These are phyloP conservation scores for Singerocomus rubriflavus DNA, from an alignment of 1,284 basidiomycete species.

Conservation along the genomic window DNA sequence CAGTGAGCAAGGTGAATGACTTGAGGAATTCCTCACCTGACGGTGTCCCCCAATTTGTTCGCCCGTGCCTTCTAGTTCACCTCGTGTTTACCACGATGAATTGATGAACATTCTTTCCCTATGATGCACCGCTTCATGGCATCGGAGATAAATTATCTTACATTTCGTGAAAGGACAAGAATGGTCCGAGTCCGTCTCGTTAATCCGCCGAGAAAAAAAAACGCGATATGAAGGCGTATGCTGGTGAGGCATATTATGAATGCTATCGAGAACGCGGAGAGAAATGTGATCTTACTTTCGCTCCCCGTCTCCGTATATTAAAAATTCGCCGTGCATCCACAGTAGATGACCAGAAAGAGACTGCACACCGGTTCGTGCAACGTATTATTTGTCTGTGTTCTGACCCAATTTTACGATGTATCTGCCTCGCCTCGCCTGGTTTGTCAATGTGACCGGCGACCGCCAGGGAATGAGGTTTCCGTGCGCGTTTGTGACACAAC, in stretches of 20 bases:
- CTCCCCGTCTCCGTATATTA: constrained; percentile 6
- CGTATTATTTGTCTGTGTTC: constrained; percentile 27
- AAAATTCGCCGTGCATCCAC: constrained; percentile 15
- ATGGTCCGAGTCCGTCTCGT: constrained; percentile 16
- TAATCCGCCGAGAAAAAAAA: constrained; percentile 19
- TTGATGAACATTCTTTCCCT: constrained; percentile 22
- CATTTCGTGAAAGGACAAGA: constrained; percentile 17
- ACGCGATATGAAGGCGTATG: constrained; percentile 7
- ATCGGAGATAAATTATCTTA: constrained; percentile 32
- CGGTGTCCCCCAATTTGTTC: constrained; percentile 15
- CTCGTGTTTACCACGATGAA: constrained; percentile 35
- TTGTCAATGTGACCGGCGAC: constrained; percentile 34
- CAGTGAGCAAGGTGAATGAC: constrained; percentile 14
- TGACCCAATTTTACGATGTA: constrained; percentile 22
- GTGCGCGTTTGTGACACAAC: constrained; percentile 36
- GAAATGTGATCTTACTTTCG: constrained; percentile 1
- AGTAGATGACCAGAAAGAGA: constrained; percentile 12
- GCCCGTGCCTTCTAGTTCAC: constrained; percentile 16
- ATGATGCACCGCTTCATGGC: constrained; percentile 29
- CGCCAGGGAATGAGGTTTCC: constrained; percentile 40
- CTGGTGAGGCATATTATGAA: constrained; percentile 1
- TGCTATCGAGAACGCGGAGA: constrained; percentile 1
- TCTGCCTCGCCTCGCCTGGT: constrained; percentile 39
- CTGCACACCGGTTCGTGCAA: constrained; percentile 16
- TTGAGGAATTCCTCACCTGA: constrained; percentile 13